A percentile compares a stretch with the other conserved stretches of the same genome.
These are phyloP conservation scores for Lactarius trivialis DNA, from an alignment of 768 basidiomycete species.

Conservation along the genomic window DNA sequence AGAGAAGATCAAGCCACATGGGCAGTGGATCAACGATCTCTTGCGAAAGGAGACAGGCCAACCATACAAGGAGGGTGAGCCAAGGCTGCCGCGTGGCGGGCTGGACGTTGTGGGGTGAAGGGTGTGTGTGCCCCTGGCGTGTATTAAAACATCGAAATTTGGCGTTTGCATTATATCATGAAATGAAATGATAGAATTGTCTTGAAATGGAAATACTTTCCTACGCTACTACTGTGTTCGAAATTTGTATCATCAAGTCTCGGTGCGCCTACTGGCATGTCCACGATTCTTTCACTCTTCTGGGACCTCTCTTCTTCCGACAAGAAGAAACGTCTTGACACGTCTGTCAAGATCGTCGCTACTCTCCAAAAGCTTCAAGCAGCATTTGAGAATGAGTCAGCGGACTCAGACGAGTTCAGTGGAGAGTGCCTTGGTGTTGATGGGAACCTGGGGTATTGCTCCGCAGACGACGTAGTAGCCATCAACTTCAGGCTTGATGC, in stretches of 20 bases:
- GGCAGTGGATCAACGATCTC: constrained; percentile 82
- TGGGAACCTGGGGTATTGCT: constrained; percentile 28
- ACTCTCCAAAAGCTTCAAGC: constrained; percentile 83
- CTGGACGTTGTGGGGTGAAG: constrained; percentile 15
- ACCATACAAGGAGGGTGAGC: constrained; percentile 58
- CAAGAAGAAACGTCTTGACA: constrained; percentile 74
- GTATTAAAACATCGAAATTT: constrained; percentile 6
- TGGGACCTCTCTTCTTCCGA: constrained; percentile 85
- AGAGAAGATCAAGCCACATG: constrained; percentile 70
- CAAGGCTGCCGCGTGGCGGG: constrained; percentile 54
- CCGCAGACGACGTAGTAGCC: constrained; percentile 36
- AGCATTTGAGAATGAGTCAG: constrained; percentile 44
- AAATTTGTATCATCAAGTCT: neutral
- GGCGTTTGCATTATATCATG: neutral
- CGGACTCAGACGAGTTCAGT: constrained; percentile 28
- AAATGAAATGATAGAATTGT: neutral
- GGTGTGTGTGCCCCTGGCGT: neutral
- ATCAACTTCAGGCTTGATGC: constrained; percentile 49
- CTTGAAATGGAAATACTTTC: neutral
- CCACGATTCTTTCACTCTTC: constrained; percentile 87
- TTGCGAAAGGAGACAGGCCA: constrained; percentile 71
- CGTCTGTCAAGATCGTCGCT: constrained; percentile 76
- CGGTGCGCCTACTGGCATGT: constrained; percentile 38
- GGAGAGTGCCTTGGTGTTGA: constrained; percentile 15
- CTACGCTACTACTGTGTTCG: neutral